A percentile compares a stretch with the other conserved stretches of the same genome.
These are phyloP conservation scores for Camelina hispida DNA, from an alignment of 345 rosid species.

Conservation along the genomic window DNA sequence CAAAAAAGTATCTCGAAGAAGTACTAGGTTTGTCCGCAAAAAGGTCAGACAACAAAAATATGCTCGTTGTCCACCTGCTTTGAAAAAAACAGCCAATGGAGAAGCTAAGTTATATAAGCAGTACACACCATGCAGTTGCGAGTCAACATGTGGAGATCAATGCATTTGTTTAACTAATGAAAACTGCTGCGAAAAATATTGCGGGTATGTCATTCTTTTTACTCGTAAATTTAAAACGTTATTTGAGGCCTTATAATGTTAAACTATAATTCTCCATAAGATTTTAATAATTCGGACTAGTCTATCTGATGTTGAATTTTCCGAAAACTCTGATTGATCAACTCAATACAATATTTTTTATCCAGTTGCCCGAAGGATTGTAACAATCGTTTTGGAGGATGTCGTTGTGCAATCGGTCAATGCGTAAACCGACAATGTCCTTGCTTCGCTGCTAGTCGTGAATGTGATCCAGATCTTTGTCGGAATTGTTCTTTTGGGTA, in stretches of 20 bases:
- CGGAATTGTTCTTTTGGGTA: constrained; percentile 85
- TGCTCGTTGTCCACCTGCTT: constrained; percentile 74
- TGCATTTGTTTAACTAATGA: constrained; percentile 73
- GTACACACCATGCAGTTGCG: constrained; percentile 92
- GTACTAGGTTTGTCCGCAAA: constrained; percentile 60
- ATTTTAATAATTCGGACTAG: too few relatives aligned
- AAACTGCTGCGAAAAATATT: constrained; percentile 94
- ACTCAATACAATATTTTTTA: background rate
- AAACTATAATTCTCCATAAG: background rate
- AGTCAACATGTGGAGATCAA: constrained; percentile 76
- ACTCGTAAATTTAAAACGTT: background rate
- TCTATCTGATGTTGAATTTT: background rate
- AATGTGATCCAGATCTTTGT: constrained; percentile 98
- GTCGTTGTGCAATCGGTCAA: constrained; percentile 87
- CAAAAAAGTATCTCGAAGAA: constrained; percentile 33
- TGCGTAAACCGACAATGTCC: constrained; percentile 92
- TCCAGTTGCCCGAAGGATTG: constrained; percentile 82
- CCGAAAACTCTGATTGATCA: too few relatives aligned
- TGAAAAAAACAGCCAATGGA: constrained; percentile 74
- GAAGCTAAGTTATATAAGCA: constrained; percentile 66
- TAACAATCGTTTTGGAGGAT: constrained; percentile 90
- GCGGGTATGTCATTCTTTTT: constrained; percentile 69
- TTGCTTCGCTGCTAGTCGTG: constrained; percentile 89
- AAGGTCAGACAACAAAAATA: constrained; percentile 72
- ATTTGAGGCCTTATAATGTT: background rate